Evolutionary conservation across 306 rosid genomes (phyloP).

Genomic region (Malus domestica): DNA sequence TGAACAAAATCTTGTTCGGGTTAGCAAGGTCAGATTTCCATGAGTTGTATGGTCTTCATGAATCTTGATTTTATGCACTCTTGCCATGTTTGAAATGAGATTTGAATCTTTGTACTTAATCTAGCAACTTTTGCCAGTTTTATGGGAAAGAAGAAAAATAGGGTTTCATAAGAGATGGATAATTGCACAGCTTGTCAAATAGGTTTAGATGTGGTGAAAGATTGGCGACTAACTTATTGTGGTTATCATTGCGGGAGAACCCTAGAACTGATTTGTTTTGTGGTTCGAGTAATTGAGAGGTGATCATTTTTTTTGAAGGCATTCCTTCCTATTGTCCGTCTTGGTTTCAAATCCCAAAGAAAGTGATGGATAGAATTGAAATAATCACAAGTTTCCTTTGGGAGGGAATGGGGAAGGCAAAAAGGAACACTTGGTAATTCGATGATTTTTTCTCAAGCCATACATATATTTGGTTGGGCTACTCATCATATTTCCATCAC

Average conservation of each 20-base stretch:
- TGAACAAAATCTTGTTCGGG: background rate
- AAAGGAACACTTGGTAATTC: no score
- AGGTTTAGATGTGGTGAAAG: background rate
- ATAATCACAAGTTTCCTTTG: background rate
- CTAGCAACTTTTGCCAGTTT: background rate
- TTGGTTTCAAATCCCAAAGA: background rate
- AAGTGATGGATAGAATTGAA: background rate
- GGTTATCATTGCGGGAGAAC: background rate
- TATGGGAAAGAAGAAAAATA: background rate
- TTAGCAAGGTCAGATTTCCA: background rate
- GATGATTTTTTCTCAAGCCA: no score
- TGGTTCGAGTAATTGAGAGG: no score
- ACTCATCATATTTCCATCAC: background rate
- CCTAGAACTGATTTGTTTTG: background rate
- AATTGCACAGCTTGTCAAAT: background rate
- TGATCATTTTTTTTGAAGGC: background rate
- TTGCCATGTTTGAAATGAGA: background rate
- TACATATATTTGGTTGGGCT: background rate
- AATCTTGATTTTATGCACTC: background rate
- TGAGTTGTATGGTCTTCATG: background rate
- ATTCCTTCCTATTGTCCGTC: background rate
- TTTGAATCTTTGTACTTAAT: background rate
- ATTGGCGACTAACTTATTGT: background rate
- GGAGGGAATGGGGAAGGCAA: background rate
- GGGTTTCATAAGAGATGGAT: background rate